Evolutionary conservation across 768 basidiomycete genomes (phyloP), one percentile per base, ranked within the genome.

Genomic region (Plicaturopsis crispa): DNA sequence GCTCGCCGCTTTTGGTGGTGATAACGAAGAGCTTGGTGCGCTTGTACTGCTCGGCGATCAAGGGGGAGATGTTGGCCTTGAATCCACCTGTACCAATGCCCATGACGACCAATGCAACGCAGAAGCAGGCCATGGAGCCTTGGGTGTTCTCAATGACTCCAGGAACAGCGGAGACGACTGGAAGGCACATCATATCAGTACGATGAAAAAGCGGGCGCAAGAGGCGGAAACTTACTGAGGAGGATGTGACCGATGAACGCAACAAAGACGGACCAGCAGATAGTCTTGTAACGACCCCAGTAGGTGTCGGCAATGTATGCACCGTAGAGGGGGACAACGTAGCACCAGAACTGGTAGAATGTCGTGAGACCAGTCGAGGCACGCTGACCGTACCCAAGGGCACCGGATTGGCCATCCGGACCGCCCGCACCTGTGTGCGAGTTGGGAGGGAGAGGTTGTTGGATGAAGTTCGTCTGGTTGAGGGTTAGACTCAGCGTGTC

Each of bases 1-100:
- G 64, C 50, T 86, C 81, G 16, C 85, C 85, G 24, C 49, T 50
- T 33, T 60, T 66, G 1, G 65, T 72, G 6, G 64, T 69, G 3
- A 51, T 26, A 21, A 84, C 59, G 54, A 78, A 83, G 11, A 67
- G 62, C 43, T 62, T 69, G 8, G 70, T 75, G 33, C 67, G 63
- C 40, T 59, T 68, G 50, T 81, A 80, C 50, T 88, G 86, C 53
- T 88, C 86, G 5, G 86, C 86, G 17, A 88, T 69, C 46, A 89
- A 63, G 2, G 85, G 84, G 0, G 78, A 80, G 44, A 88, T 78
- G 54, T 85, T 87, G 2, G 78, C 60, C 59, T 88, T 86, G 72
- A 87, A 84, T 17, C 78, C 62, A 5, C 83, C 84, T 7, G 83
- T 72, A 13, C 83, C 75, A 11, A 57, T 18, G 3, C 54, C 59